Conservation (phyloP, 345 rosid genomes). For the Kernera saxatilis region DNA sequence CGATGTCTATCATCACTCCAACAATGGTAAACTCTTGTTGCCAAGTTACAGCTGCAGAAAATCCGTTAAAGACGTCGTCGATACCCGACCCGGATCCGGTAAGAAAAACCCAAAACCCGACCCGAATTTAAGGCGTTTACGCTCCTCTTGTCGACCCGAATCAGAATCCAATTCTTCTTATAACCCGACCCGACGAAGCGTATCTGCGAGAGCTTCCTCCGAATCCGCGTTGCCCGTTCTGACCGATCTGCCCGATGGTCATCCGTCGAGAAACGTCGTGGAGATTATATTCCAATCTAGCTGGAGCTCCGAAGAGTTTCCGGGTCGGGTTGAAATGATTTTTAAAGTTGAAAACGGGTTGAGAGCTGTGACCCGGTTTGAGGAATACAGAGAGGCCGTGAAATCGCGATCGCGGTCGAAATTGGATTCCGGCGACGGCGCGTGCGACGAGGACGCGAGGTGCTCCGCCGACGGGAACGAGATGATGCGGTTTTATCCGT, state of each 20-base stretch:
- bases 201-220: conserved; percentile 30
- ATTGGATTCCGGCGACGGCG: conserved; percentile 13
- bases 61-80: conserved; percentile 63
- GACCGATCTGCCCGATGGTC: conserved; percentile 78
- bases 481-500: conserved; percentile 82
- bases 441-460: conserved; percentile 71
- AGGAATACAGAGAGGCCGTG: conserved; percentile 84
- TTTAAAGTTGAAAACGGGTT: conserved; percentile 88
- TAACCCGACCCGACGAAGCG: conserved; percentile 32
- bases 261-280: conserved; percentile 88
- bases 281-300: conserved; percentile 94
- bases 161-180: conserved; percentile 26
- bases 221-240: conserved; percentile 53
- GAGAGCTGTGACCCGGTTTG: conserved; percentile 63
- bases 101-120: conserved; percentile 24
- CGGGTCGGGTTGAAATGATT: conserved; percentile 83
- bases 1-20: conserved; percentile 62
- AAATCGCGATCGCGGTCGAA: conserved; percentile 41
- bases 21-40: conserved; percentile 40
- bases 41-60: conserved; percentile 69
- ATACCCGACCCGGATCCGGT: conserved; percentile 34
- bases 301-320: conserved; percentile 68
- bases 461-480: conserved; percentile 95
- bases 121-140: conserved; percentile 11
- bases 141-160: conserved; percentile 28